Evolutionary conservation across 371 early-diverging fungal genomes (phyloP), one percentile per base, ranked within the genome.

Genomic region (Syncephalastrum contaminatum): DNA sequence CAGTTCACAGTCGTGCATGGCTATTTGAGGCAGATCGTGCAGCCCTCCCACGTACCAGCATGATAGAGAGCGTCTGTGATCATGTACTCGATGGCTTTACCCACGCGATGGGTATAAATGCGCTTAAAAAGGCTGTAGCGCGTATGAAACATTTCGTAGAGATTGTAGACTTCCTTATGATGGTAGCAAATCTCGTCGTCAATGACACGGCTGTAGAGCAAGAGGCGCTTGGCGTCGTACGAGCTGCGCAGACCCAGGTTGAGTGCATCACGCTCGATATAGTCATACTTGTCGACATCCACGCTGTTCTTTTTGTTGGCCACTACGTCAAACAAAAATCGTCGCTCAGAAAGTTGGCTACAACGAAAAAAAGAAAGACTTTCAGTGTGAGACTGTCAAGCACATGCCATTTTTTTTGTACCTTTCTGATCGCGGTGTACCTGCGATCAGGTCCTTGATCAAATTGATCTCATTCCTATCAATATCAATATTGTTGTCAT

Each of bases 231-330:
- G 36, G 86, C 83, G 63, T 97, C 95, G 53, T 92, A 90, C 21
- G 90, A 88, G 40, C 81, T 82, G 44, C 87, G 89, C 21, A 94
- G 71, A 0, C 95, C 94, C 4, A 94, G 74, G 57, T 94, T 90
- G 60, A 88, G 85, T 51, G 92, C 90, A 72, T 97, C 98, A 12
- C 99, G 77, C 60, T 87, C 83, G 44, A 98, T 80, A 60, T 97
- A 98, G 67, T 98, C 99, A 72, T 96, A 97, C 72, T 96, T 96
- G 72, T 98, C 99, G 15, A 97, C 98, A 67, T 98, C 99, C 19
- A 97, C 81, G 25, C 89, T 88, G 61, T 93, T 97, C 52, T 88
- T 79, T 66, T 95, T 89, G 77, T 98, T 98, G 40, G 96, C 91
- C 0, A 98, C 98, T 59, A 98, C 94, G 56, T 98, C 95, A 77